A percentile compares a stretch with the other conserved stretches of the same genome.
Evolutionary conservation across 495 filamentous ascomycete genomes (phyloP).

Genomic region (Penicillium atrosanguineum): DNA sequence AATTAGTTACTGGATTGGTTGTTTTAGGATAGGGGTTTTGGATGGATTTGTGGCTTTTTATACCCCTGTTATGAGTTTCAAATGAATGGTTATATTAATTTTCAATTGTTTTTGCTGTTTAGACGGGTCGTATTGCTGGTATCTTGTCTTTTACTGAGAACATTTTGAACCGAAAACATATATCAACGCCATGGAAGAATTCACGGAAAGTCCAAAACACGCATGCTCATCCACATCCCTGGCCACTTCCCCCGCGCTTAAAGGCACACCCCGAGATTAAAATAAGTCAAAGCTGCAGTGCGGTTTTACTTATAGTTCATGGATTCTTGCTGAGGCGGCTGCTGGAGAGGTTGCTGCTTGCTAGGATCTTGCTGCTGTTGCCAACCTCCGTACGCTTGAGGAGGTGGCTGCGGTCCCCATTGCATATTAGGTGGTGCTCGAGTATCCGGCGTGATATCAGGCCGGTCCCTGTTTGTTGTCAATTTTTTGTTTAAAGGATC

Average conservation of each 20-base stretch:
- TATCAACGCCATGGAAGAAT: neutral
- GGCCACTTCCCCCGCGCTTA: neutral
- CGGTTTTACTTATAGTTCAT: conserved; percentile 12
- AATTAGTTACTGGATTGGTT: too few species aligned
- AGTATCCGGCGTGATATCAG: conserved; percentile 46
- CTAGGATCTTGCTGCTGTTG: conserved; percentile 10
- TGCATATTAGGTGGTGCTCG: conserved; percentile 32
- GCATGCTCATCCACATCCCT: neutral
- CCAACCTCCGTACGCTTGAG: conserved; percentile 17
- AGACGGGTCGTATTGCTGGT: neutral
- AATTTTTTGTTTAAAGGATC: conserved; percentile 7
- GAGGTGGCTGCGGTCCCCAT: conserved; percentile 31
- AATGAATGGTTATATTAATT: neutral
- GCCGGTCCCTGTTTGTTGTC: conserved; percentile 32
- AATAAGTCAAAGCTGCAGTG: neutral
- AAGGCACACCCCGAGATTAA: too few species aligned
- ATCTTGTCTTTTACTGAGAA: neutral
- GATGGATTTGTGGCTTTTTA: conserved; percentile 9
- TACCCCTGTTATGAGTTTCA: conserved; percentile 19
- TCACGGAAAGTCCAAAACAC: neutral
- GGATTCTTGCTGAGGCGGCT: conserved; percentile 15
- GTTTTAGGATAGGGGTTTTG: neutral
- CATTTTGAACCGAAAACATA: neutral
- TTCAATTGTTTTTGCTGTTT: neutral
- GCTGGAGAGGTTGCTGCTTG: conserved; percentile 10